These are phyloP conservation scores for Schrenkiella parvula DNA, from an alignment of 345 rosid genomes.

Conservation along the genomic window DNA sequence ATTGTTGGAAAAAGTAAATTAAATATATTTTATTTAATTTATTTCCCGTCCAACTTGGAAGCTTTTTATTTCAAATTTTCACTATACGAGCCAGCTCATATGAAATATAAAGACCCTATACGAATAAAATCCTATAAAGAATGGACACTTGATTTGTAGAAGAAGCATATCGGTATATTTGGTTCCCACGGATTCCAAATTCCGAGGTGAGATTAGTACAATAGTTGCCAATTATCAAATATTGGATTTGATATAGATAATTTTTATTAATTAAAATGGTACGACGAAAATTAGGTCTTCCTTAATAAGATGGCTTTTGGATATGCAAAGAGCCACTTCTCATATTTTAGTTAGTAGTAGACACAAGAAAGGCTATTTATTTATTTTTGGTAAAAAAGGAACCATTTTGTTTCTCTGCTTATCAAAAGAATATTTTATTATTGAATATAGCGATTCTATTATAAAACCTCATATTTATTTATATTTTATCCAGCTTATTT, in stretches of 20 bases:
- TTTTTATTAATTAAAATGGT: background rate
- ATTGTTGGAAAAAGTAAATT: no score
- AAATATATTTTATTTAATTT: background rate
- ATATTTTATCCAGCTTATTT: no score
- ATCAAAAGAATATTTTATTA: no score
- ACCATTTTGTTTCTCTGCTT: no score
- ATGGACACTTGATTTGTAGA: slow-evolving; percentile 8
- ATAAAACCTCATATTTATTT: no score
- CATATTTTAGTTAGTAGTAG: background rate
- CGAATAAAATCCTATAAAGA: slow-evolving; percentile 7
- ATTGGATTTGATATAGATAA: background rate
- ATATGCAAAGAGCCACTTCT: slow-evolving; percentile 5
- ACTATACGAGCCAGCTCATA: background rate
- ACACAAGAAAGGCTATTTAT: background rate
- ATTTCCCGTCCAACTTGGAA: background rate
- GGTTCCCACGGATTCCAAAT: slow-evolving; percentile 5
- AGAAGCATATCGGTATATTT: slow-evolving; percentile 1
- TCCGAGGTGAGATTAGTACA: slow-evolving; percentile 21
- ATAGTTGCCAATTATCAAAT: background rate
- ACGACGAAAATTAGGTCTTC: background rate
- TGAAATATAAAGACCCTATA: slow-evolving; percentile 6
- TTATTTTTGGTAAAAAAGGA: background rate
- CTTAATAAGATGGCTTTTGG: slow-evolving; percentile 17
- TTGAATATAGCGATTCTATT: no score
- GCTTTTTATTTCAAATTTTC: background rate